Evolutionary conservation across 805 yeast species (phyloP), one percentile per base, ranked within the genome.

Genomic region (Candida morakotiae): DNA sequence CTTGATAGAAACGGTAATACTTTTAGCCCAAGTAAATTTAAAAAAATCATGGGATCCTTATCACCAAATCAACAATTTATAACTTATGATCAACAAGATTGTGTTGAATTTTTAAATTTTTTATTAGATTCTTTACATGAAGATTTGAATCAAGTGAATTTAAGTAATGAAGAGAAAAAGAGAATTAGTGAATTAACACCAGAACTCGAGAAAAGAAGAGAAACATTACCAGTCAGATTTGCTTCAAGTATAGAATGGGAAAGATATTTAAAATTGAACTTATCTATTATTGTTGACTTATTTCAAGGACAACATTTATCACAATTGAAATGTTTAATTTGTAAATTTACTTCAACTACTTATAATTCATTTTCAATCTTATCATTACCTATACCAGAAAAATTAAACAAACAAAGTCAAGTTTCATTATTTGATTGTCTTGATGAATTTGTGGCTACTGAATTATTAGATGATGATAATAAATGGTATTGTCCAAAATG

Each of bases 171-270:
- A 14, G 72, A 67, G 30, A 56, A 62, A 35, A 54, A 49, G 32
- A 50, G 55, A 3, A 58, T 67, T 9, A 75, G 81, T 10, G 79
- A 76, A 35, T 52, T 68, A 20, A 60, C 71, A 5, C 62, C 62
- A 0, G 80, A 75, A 36, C 93, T 88, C 44, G 96, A 88, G 53
- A 66, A 67, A 25, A 62, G 71, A 11, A 67, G 96, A 30, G 98
- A 89, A 53, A 60, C 60, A 19, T 59, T 87, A 51, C 83, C 94
- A 0, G 70, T 87, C 2, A 69, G 96, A 40, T 67, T 84, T 18
- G 96, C 95, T 0, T 81, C 95, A 0, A 76, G 93, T 0, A 77
- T 87, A 34, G 96, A 89, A 55, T 89, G 98, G 98, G 95, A 86
- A 51, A 66, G 94, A 40, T 87, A 87, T 54, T 63, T 87, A 38